Evolutionary conservation across 768 basidiomycete genomes (phyloP).

Genomic region (Exsudoporus frostii): DNA sequence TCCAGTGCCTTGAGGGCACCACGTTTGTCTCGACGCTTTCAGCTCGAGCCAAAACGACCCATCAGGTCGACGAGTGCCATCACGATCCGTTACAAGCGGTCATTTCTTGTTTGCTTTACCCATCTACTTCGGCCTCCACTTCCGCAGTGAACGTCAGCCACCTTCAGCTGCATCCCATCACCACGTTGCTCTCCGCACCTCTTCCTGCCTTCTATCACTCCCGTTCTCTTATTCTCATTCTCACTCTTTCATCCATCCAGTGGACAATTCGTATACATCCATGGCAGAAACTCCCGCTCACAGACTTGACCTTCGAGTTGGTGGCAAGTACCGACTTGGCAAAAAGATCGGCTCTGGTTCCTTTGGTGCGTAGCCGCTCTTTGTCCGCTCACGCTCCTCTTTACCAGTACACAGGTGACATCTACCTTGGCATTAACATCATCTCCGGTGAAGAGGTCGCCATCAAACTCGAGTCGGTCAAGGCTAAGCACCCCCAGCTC

Average conservation of each 20-base stretch:
- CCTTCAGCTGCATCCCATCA: constrained; percentile 33
- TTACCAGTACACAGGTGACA: constrained; percentile 65
- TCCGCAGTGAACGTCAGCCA: constrained; percentile 31
- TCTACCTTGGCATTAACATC: constrained; percentile 99
- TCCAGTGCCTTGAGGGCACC: constrained; percentile 28
- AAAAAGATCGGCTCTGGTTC: constrained; percentile 99
- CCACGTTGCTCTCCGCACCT: constrained; percentile 31
- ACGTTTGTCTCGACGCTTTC: constrained; percentile 22
- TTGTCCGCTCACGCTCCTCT: background rate
- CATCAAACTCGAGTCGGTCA: constrained; percentile 99
- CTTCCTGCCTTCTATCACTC: constrained; percentile 26
- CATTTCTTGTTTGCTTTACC: background rate
- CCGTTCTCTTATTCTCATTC: constrained; percentile 13
- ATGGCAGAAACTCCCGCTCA: constrained; percentile 74
- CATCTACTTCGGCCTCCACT: background rate
- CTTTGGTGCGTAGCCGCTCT: constrained; percentile 64
- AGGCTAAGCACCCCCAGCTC: constrained; percentile 99
- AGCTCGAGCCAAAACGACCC: constrained; percentile 2
- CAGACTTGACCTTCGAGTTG: constrained; percentile 84
- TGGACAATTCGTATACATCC: constrained; percentile 16
- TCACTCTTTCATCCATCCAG: constrained; percentile 5
- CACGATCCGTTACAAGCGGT: background rate
- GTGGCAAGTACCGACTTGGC: constrained; percentile 95
- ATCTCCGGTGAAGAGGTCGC: constrained; percentile 99
- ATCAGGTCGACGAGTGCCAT: background rate